These are phyloP conservation scores for Leccinum sublutescens DNA, from an alignment of 768 basidiomycete genomes.

Conservation along the genomic window DNA sequence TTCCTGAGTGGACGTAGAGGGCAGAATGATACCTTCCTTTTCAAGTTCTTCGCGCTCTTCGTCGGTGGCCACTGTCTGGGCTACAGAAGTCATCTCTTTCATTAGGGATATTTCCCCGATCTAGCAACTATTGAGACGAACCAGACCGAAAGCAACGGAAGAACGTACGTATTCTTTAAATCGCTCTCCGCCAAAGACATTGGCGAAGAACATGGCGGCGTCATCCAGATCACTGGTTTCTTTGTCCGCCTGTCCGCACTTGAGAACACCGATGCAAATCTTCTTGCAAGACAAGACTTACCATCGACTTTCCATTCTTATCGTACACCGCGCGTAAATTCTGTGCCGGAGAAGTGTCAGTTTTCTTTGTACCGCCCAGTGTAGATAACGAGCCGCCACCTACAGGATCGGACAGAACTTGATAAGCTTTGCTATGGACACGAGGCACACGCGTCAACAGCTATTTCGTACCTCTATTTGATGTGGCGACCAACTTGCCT, in stretches of 20 bases:
- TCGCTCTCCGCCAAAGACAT: slow-evolving; percentile 93
- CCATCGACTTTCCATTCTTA: slow-evolving; percentile 91
- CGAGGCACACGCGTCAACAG: slow-evolving; percentile 19
- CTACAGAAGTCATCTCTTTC: slow-evolving; percentile 87
- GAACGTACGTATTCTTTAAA: slow-evolving; percentile 82
- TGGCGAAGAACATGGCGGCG: slow-evolving; percentile 91
- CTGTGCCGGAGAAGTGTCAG: slow-evolving; percentile 34
- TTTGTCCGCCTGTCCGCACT: slow-evolving; percentile 56
- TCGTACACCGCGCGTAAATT: slow-evolving; percentile 90
- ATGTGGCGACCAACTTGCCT: slow-evolving; percentile 48
- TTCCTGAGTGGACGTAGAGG: slow-evolving; percentile 17
- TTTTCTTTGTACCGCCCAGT: slow-evolving; percentile 2
- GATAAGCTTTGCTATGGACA: slow-evolving; percentile 82
- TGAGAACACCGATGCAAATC: slow-evolving; percentile 8
- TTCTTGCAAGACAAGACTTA: slow-evolving; percentile 32
- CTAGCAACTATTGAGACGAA: slow-evolving; percentile 39
- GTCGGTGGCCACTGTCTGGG: slow-evolving; percentile 85
- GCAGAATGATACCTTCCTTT: slow-evolving; percentile 51
- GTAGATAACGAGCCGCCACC: slow-evolving; percentile 27
- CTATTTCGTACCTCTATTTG: slow-evolving; percentile 8
- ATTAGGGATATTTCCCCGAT: slow-evolving; percentile 96
- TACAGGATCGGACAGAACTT: slow-evolving; percentile 83
- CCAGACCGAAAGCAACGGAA: background rate
- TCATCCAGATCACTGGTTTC: slow-evolving; percentile 87
- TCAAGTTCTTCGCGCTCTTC: slow-evolving; percentile 91